A percentile compares a stretch with the other conserved stretches of the same genome.
These are phyloP conservation scores for Geosmithia morbida DNA, from an alignment of 2,329 filamentous ascomycete species.

Conservation along the genomic window DNA sequence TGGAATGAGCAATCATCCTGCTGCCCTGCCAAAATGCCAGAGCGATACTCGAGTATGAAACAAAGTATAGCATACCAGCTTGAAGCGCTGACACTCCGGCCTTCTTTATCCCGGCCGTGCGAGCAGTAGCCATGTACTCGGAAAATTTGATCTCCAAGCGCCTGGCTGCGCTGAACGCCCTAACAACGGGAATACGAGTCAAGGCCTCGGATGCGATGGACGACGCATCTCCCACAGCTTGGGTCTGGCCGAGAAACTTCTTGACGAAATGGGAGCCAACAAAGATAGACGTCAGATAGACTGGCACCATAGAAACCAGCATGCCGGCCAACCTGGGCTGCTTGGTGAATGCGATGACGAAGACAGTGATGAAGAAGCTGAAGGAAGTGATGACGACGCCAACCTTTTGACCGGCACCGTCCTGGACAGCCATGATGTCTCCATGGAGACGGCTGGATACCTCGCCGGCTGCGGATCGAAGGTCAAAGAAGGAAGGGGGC, in stretches of 20 bases:
- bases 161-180: slow-evolving; percentile 76
- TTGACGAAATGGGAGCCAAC: slow-evolving; percentile 46
- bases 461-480: neutral
- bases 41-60: slow-evolving; percentile 46
- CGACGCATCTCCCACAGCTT: slow-evolving; percentile 63
- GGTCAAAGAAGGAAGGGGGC: slow-evolving; percentile 1
- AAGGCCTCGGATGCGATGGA: slow-evolving; percentile 76
- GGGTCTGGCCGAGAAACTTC: slow-evolving; percentile 40
- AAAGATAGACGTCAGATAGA: slow-evolving; percentile 34
- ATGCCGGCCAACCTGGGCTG: slow-evolving; percentile 80
- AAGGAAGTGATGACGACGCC: slow-evolving; percentile 52
- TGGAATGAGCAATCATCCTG: slow-evolving; percentile 11
- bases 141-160: slow-evolving; percentile 68
- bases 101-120: neutral
- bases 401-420: slow-evolving; percentile 72
- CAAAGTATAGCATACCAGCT: slow-evolving; percentile 43
- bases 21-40: slow-evolving; percentile 70
- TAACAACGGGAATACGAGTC: slow-evolving; percentile 70
- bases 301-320: slow-evolving; percentile 19
- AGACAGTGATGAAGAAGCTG: slow-evolving; percentile 64
- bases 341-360: slow-evolving; percentile 67
- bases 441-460: slow-evolving; percentile 44
- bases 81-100: slow-evolving; percentile 65
- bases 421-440: slow-evolving; percentile 72
- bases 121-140: slow-evolving; percentile 46